A percentile compares a stretch with the other conserved stretches of the same genome.
Conservation (phyloP, 75 land plant genomes). For the Picea glauca region DNA sequence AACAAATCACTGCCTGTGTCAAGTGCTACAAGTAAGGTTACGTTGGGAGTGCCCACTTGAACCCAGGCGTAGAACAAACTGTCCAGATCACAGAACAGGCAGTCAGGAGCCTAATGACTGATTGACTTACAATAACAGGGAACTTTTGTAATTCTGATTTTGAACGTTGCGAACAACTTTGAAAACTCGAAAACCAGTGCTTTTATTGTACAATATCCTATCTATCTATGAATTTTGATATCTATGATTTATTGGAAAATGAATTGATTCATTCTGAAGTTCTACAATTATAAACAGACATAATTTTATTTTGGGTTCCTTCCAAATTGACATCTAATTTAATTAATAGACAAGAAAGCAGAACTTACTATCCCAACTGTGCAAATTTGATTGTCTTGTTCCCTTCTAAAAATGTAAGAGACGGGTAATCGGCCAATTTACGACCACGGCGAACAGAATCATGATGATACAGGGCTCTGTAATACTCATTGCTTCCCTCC, state of each 20-base stretch:
- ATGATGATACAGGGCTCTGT: not conserved
- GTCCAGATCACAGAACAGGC: not conserved
- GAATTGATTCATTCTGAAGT: too few species aligned
- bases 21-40: constrained; percentile 74
- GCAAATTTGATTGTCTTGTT: not conserved
- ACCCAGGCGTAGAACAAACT: constrained; percentile 77
- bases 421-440: not conserved
- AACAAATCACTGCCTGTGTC: constrained; percentile 93
- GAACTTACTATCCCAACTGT: not conserved
- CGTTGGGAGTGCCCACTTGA: constrained; percentile 72
- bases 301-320: too few species aligned
- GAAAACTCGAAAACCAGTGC: too few species aligned
- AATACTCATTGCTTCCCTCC: constrained; percentile 7
- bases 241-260: too few species aligned
- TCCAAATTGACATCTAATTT: too few species aligned
- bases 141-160: not conserved
- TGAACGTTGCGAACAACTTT: too few species aligned
- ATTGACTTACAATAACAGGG: not conserved
- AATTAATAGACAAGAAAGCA: too few species aligned
- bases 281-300: too few species aligned
- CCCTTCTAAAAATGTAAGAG: not conserved
- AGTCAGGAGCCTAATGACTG: not conserved
- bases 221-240: too few species aligned
- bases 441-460: not conserved
- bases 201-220: too few species aligned